These are phyloP conservation scores for Dendrobium nobile DNA, from an alignment of 106 monocot genomes.

Conservation along the genomic window DNA sequence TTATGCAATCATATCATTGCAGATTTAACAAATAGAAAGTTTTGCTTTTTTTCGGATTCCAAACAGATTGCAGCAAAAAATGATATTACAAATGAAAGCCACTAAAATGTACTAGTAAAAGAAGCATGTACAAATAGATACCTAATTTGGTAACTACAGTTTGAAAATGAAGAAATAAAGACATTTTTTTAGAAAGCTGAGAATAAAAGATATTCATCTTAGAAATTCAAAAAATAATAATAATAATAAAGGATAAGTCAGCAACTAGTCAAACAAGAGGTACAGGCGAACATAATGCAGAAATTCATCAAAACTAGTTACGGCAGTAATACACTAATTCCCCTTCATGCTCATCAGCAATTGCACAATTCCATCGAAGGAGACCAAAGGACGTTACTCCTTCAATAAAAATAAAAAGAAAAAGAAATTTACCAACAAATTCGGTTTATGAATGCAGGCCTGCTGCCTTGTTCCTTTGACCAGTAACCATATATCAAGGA, in stretches of 20 bases:
- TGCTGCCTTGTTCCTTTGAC: neutral
- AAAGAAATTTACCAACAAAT: neutral
- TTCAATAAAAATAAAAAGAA: neutral
- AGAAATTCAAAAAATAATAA: neutral
- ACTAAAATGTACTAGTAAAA: neutral
- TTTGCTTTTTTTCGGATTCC: neutral
- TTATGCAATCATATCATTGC: neutral
- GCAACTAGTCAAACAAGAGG: neutral
- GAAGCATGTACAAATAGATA: neutral
- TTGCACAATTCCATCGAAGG: neutral
- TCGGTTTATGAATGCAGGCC: neutral
- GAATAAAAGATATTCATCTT: neutral
- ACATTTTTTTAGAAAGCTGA: neutral
- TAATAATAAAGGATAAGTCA: neutral
- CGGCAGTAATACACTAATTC: neutral
- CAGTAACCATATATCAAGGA: neutral
- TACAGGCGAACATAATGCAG: neutral
- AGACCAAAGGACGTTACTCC: neutral
- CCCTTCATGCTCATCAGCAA: neutral
- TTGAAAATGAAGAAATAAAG: neutral
- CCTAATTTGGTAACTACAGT: neutral
- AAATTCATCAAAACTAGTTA: neutral
- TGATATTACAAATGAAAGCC: neutral
- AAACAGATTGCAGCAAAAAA: neutral
- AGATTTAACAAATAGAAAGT: neutral